Percentiles rank a stretch among this genome's conserved stretches.
Conservation (phyloP, 2,329 filamentous ascomycete genomes). For the Colletotrichum brevisporum region DNA sequence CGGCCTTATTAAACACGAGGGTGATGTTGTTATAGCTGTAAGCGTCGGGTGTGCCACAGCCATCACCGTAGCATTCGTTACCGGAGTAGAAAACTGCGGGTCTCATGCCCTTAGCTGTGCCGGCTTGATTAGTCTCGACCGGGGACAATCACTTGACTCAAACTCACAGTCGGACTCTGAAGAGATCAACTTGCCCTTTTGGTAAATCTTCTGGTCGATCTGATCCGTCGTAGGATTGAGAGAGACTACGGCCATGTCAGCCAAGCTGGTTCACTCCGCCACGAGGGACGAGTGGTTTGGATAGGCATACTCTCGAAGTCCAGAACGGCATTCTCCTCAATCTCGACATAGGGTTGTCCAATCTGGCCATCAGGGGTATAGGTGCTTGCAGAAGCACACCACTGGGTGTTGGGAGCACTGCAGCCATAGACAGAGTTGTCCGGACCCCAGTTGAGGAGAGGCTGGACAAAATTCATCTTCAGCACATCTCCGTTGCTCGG, state of each 20-base stretch:
- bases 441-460: slow-evolving; percentile 30
- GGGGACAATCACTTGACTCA: not conserved
- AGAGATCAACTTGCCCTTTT: slow-evolving; percentile 20
- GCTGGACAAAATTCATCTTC: slow-evolving; percentile 31
- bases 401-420: slow-evolving; percentile 29
- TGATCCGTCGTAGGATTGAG: slow-evolving; percentile 22
- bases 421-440: slow-evolving; percentile 26
- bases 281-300: no score
- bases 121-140: not conserved
- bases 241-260: slow-evolving; percentile 7
- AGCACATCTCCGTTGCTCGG: slow-evolving; percentile 19
- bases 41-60: slow-evolving; percentile 17
- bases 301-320: slow-evolving; percentile 22
- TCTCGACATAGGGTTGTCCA: slow-evolving; percentile 22
- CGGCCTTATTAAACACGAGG: slow-evolving; percentile 28
- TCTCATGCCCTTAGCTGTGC: slow-evolving; percentile 28
- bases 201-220: slow-evolving; percentile 29
- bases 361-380: slow-evolving; percentile 24
- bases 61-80: slow-evolving; percentile 32
- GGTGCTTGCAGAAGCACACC: slow-evolving; percentile 28
- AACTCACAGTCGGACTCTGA: slow-evolving; percentile 26
- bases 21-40: slow-evolving; percentile 31
- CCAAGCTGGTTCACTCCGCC: not conserved
- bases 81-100: slow-evolving; percentile 29
- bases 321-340: slow-evolving; percentile 17